Conservation (phyloP, 345 rosid species). For the Eucalyptus dawsonii region DNA sequence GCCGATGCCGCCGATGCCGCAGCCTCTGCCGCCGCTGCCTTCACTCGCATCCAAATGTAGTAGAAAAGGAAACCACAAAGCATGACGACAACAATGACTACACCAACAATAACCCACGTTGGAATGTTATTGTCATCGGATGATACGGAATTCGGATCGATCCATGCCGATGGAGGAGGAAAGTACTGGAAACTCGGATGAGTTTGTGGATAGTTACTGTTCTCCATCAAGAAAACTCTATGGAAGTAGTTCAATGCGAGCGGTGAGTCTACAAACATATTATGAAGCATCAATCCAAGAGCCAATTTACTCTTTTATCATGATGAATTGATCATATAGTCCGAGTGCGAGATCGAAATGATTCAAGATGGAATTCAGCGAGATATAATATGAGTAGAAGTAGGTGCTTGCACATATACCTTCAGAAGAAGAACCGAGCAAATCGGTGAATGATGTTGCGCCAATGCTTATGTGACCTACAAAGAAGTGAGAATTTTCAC, state of each 20-base stretch:
- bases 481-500: background rate
- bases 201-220: background rate
- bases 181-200: background rate
- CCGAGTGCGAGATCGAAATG: fast-evolving
- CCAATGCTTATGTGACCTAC: background rate
- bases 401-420: background rate
- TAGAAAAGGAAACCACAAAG: background rate
- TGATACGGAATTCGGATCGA: background rate
- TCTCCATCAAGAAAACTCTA: background rate
- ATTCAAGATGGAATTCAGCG: fast-evolving
- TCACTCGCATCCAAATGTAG: background rate
- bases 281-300: background rate
- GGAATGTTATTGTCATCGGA: background rate
- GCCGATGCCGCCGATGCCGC: too few species aligned
- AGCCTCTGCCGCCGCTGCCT: too few species aligned
- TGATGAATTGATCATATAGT: background rate
- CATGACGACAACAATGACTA: background rate
- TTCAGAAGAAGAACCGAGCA: background rate
- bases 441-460: background rate
- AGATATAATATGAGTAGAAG: background rate
- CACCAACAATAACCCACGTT: background rate
- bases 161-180: background rate
- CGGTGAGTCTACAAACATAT: background rate
- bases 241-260: background rate
- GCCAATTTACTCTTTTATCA: background rate